Evolutionary conservation across 1,284 basidiomycete genomes (phyloP), one percentile per base, ranked within the genome.

Genomic region (Chondrostereum purpureum): DNA sequence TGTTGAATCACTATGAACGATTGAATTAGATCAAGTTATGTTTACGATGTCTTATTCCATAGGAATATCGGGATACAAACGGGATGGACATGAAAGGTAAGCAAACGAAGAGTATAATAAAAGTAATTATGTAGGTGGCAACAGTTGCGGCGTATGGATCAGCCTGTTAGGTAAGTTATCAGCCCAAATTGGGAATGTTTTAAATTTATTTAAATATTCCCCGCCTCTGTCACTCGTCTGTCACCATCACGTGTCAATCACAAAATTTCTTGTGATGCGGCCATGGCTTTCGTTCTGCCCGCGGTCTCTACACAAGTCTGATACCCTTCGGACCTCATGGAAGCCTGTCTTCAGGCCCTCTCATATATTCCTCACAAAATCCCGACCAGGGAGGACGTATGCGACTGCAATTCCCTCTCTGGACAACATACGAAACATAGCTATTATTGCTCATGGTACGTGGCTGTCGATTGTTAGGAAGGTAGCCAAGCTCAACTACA

Each of bases 371-470:
- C 31, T 24, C 13, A 21, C 16, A 17, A n/a, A n/a, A n/a, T n/a
- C n/a, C n/a, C n/a, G 21, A 36, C n/a, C 13, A 20, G 17, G 35
- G 35, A 36, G 44, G 36, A 14, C 44, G 18, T 45, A 45, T 39
- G 37, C 44, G 17, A 45, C 44, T n/a, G 44, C 38, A 16, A 14
- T 43, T 33, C 33, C 48, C 11, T 46, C 52, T 13, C 50, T 51
- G 41, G 52, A 59, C 8, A 54, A 52, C 12, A 55, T 59, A 38
- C 54, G 58, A n/a, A 59, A 59, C 47, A 54, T 59, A 21, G 58
- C 58, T 38, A 59, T 59, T 16, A 59, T 59, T 48, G 58, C 58
- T 16, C 58, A 59, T 47, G 58, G 58, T 59, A 37, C 45, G 53
- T 39, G 17, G 16, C 10, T 10, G 16, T 3, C 6, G 2, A 17